Base-by-base conservation (phyloP, 768 basidiomycete species). In the Agaricus sinodeliciosus region DNA sequence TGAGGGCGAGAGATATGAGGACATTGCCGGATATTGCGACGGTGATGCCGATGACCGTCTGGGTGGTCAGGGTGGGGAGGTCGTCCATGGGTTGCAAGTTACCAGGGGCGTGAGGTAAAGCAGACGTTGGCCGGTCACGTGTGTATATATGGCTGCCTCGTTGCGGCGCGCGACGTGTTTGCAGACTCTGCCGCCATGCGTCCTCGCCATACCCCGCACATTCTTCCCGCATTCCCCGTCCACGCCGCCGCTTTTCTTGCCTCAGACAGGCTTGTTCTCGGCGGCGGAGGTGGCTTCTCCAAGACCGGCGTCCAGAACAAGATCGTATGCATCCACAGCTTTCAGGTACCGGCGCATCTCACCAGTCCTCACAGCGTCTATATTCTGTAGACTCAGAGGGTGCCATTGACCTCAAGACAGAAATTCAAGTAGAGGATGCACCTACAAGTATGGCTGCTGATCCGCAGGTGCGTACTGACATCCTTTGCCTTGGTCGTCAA, bases 401-500 rank as follows among this genome's bases (percentile, higher is more conserved):
- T 54, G 67, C 71, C 15, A 64, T 92, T 9, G 70, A 80, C 28
- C 68, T 82, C 1, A 63, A 84, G 22, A 67, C 79, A 59, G 92
- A 96, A 65, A 73, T 84, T 44, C 82, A 90, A 60, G 76, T 99
- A 11, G 85, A 94, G 64, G 96, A 98, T 68, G 89, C 88, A 4
- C 94, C 96, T n/a, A 97, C 94, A 91, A 95, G 93, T 65, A 85
- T 97, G 76, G 84, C 86, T 15, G 78, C 81, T 11, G 69, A 87
- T 63, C 67, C 72, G 8, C 66, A 81, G 69, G 90, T 87, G 66
- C 56, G 69, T 57, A 54, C 19, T 43, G 42, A 12, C 43, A 18
- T 55, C 26, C 41, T 55, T 43, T 28, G 19, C 47, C 28, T 7
- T 27, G 28, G 9, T 51, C 36, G 35, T 50, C 31, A 37, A 39